Conservation (phyloP, 371 early-diverging fungal species). For the Mortierella sp. region DNA sequence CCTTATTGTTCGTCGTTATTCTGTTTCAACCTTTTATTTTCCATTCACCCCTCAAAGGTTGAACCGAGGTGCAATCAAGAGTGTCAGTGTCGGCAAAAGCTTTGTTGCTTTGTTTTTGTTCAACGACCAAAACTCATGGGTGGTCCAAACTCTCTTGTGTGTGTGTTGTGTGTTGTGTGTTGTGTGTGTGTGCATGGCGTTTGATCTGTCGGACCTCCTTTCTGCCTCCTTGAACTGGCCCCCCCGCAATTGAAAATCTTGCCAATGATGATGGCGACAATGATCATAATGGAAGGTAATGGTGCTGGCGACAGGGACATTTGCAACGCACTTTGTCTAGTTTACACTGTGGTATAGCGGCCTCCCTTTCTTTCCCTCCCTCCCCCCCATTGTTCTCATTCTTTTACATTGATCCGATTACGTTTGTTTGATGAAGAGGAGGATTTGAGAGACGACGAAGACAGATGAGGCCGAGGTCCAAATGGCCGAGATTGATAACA, state of each 20-base stretch:
- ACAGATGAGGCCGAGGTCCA: slow-evolving; percentile 3
- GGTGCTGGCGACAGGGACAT: neutral
- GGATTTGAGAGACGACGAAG: neutral
- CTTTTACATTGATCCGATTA: slow-evolving; percentile 10
- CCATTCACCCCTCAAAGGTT: neutral
- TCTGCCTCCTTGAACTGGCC: slow-evolving; percentile 3
- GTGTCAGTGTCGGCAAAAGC: too few species aligned
- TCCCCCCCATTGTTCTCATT: too few species aligned
- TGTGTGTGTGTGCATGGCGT: neutral
- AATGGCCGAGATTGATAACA: slow-evolving; percentile 1
- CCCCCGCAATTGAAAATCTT: too few species aligned
- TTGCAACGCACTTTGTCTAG: too few species aligned
- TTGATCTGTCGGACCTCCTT: slow-evolving; percentile 7
- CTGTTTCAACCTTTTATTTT: slow-evolving; percentile 18
- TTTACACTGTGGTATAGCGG: too few species aligned
- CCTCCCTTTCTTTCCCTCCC: too few species aligned
- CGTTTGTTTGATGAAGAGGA: slow-evolving; percentile 18
- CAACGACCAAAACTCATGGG: too few species aligned
- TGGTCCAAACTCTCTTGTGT: neutral
- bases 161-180: neutral
- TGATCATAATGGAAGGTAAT: neutral
- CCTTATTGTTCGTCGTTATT: neutral
- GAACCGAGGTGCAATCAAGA: too few species aligned
- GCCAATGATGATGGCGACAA: too few species aligned
- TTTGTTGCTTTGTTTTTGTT: too few species aligned